Evolutionary conservation across 2,329 filamentous ascomycete genomes (phyloP).

Genomic region (Neocatenulostroma microsporum): DNA sequence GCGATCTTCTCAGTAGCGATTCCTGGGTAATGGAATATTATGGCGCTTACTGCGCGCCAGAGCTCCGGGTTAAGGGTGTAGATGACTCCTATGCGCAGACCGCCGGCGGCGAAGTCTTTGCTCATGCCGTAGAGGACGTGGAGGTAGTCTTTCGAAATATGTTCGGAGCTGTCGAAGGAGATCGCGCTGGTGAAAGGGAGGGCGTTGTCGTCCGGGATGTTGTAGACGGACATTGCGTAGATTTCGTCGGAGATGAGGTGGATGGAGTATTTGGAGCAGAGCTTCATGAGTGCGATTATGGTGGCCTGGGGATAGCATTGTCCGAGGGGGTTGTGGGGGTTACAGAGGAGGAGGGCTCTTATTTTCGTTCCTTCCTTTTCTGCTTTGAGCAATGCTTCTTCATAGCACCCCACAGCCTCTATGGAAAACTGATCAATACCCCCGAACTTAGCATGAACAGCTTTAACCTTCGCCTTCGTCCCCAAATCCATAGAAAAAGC

Average conservation of each 20-base stretch:
- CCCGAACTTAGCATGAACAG: constrained; percentile 34
- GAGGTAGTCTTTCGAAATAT: constrained; percentile 11
- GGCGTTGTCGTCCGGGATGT: constrained; percentile 2
- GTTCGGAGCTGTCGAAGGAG: constrained; percentile 14
- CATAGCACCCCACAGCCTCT: constrained; percentile 30
- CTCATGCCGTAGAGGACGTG: constrained; percentile 29
- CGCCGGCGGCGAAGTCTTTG: constrained; percentile 31
- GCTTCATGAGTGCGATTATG: constrained; percentile 19
- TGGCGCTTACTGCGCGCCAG: constrained; percentile 17
- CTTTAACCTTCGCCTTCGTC: constrained; percentile 33
- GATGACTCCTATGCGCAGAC: constrained; percentile 26
- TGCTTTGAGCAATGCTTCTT: constrained; percentile 30
- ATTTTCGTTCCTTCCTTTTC: constrained; percentile 28
- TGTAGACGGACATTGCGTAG: constrained; percentile 30
- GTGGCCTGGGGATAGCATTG: constrained; percentile 23
- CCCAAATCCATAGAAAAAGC: constrained; percentile 45
- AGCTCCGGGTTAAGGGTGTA: constrained; percentile 21
- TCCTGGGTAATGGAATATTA: constrained; percentile 25
- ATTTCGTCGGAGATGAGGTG: constrained; percentile 32
- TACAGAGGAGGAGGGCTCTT: constrained; percentile 36
- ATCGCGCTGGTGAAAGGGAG: constrained; percentile 22
- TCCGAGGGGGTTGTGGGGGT: constrained; percentile 39
- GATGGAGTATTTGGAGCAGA: constrained; percentile 26
- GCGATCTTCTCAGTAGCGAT: constrained; percentile 26
- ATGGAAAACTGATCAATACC: constrained; percentile 33